Base-by-base conservation (phyloP, 257 asterid genomes). In the Solanum neorickii region DNA sequence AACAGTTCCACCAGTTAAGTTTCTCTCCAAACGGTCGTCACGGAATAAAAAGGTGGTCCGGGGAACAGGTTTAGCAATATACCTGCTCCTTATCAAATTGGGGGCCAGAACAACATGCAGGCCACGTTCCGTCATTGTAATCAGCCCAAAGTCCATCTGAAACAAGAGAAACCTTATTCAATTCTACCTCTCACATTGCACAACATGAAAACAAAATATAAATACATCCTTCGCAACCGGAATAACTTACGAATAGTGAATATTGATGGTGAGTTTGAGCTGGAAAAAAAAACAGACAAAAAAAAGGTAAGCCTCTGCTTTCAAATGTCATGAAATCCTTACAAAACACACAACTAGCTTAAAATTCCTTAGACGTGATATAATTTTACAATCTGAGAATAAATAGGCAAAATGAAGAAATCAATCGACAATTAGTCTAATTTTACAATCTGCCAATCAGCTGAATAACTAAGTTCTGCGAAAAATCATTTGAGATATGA, bases 121-220 rank as follows among this genome's bases (percentile, higher is more conserved):
- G 99, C 99, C 99, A 96, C 25, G 94, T 89, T 87, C 98, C 99
- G 47, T 96, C 99, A 87, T 96, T 94, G 88, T 96, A 96, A 87
- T 96, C 96, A 59, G 96, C 76, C 99, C 99, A 96, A 41, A 96
- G 97, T 88, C 99, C 99, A 93, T 96, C 99, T 96, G 91, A 89
- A 91, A n/a, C 68, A 87, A 9, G 35, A 85, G 39, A 87, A 77
- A 76, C 75, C 88, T 56, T 35, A 25, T 42, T 52, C 62, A 85
- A 29, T 49, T 47, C 70, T 20, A 72, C 59, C 84, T 70, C 70
- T 77, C 52, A 49, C 46, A 60, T 31, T 31, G 37, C 85, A 80
- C 68, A 47, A 29, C 44, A 47, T 9, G 20, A 31, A 47, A 47
- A 18, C 21, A 47, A 49, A 10, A 80, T 80, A 47, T 47, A 12